Evolutionary conservation across 2,329 filamentous ascomycete genomes (phyloP), one percentile per base, ranked within the genome.

Genomic region (Penicillium sp.): DNA sequence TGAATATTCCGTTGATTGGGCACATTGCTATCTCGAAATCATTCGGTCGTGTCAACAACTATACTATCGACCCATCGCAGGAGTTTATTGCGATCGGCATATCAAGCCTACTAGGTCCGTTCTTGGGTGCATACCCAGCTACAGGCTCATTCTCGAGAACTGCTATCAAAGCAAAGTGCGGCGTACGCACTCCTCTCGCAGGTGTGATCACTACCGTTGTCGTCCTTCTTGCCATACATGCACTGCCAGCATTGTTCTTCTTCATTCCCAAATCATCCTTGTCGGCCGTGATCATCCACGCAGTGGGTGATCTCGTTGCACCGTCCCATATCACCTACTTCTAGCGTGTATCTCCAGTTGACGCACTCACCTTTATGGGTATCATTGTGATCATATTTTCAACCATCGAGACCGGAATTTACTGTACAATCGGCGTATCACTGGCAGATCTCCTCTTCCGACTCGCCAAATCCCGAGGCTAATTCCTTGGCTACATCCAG

Each of bases 1-100:
- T 96, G 53, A 94, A 96, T 60, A 91, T 97, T 14, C 79, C 96
- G 55, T 81, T 97, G 19, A 92, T 96, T 59, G 92, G 97, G 73
- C 92, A 97, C 69, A 95, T 97, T 64, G 90, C 92, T 42, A 96
- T 96, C 59, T 90, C 91, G 7, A 97, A 97, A 71, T 96, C 91
- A 0, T 97, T 97, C 65, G 92, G 92, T 9, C 84, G 92, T 51
- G 83, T 96, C 67, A 96, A 96, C 78, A 95, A 95, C 75, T 97
- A 97, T 74, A 87, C 84, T 10, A 96, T 97, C 71, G 87, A 96
- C 65, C 91, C 92, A 0, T 96, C 91, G 0, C 92, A 97, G 72
- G 92, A 97, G 72, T 83, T 97, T 76, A 89, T 97, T 46, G 91
- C 91, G n/a, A 95, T 97, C 60, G 92, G 92, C 59, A 83, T 96